A percentile compares a stretch with the other conserved stretches of the same genome.
Conservation (phyloP, 768 basidiomycete species). For the Mrakia frigida region DNA sequence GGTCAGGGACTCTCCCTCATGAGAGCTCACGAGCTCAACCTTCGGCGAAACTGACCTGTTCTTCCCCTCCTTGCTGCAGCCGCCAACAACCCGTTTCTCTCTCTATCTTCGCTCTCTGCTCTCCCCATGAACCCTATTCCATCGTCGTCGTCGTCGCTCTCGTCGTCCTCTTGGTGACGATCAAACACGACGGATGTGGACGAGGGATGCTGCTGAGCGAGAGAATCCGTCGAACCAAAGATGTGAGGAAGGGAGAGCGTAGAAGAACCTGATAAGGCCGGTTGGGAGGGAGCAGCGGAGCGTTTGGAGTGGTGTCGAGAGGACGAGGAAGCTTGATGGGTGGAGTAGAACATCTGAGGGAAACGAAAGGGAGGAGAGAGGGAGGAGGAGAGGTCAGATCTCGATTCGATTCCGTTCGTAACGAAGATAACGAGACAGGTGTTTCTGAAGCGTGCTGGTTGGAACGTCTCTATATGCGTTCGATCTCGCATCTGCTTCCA, state of each 20-base stretch:
- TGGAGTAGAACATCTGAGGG: slow-evolving; percentile 25
- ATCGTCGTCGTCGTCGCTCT: slow-evolving; percentile 22
- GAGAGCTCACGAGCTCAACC: not conserved
- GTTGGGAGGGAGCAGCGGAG: not conserved
- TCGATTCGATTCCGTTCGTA: too few species aligned
- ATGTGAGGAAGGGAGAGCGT: slow-evolving; percentile 19
- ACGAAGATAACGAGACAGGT: not conserved
- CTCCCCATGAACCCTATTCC: slow-evolving; percentile 13
- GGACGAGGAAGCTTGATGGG: slow-evolving; percentile 13
- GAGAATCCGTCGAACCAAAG: slow-evolving; percentile 23
- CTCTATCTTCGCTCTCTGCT: slow-evolving; percentile 23
- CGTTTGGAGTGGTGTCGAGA: not conserved
- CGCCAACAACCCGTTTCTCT: not conserved
- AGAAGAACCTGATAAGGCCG: not conserved
- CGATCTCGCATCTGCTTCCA: too few species aligned
- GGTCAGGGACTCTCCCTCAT: not conserved
- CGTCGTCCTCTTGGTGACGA: not conserved
- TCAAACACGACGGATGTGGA: slow-evolving; percentile 6
- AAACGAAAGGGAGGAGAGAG: not conserved
- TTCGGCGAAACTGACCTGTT: not conserved
- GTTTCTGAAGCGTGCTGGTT: not conserved
- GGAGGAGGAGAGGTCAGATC: not conserved
- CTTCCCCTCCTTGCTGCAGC: not conserved
- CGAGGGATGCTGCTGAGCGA: not conserved
- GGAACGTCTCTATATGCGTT: not conserved